These are phyloP conservation scores for Telfairia occidentalis DNA, from an alignment of 331 rosid genomes.

Conservation along the genomic window DNA sequence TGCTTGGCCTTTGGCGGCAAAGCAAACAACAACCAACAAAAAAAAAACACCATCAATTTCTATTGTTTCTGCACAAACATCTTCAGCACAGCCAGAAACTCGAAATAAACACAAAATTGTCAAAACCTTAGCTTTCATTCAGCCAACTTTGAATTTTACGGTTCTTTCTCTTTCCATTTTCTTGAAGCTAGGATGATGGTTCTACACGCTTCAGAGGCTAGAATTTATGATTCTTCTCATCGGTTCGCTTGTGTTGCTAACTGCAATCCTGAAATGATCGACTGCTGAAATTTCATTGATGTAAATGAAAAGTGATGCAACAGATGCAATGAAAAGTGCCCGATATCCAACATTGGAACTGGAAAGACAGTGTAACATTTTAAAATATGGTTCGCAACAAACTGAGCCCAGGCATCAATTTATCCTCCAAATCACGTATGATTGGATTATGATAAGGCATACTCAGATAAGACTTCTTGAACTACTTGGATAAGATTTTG, in stretches of 20 bases:
- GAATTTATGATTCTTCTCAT: not conserved
- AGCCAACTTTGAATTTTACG: not conserved
- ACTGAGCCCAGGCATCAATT: not conserved
- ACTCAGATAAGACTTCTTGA: not conserved
- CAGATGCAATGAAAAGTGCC: not conserved
- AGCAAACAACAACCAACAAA: not conserved
- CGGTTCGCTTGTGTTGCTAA: not conserved
- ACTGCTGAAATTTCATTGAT: not conserved
- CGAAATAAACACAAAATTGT: conserved; percentile 5
- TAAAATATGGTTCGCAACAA: not conserved
- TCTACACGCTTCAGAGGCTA: not conserved
- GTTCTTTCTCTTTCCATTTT: not conserved
- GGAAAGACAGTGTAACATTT: not conserved
- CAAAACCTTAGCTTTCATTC: not conserved
- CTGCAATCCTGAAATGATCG: not conserved
- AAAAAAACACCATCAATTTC: not conserved
- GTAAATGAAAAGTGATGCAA: not conserved
- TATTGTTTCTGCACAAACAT: not conserved
- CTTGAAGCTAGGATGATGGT: conserved; percentile 1
- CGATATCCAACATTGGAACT: not conserved
- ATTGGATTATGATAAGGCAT: not conserved
- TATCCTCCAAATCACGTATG: not conserved
- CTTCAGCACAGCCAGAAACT: not conserved
- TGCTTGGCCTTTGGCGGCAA: not conserved
- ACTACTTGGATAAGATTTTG: not conserved